These are phyloP conservation scores for Parietichytrium sp. DNA, from an alignment of 108 stramenopile species.

Conservation along the genomic window DNA sequence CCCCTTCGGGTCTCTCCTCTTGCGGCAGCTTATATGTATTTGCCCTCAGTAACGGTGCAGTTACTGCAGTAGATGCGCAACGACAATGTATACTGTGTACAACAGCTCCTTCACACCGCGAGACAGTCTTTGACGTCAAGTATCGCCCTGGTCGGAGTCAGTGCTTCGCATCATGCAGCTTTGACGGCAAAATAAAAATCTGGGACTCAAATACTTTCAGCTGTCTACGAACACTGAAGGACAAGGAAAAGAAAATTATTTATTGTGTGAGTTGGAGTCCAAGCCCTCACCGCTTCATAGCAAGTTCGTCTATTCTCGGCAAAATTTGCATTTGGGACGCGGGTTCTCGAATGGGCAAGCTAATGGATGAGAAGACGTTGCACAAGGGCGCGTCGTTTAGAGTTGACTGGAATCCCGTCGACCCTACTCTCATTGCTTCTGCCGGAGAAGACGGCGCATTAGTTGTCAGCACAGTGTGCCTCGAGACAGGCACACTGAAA, in stretches of 20 bases:
- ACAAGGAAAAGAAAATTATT: slow-evolving; percentile 6
- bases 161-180: background rate
- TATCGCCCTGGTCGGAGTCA: background rate
- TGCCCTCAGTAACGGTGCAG: background rate
- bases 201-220: background rate
- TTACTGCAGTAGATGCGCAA: background rate
- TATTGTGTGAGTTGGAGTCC: background rate
- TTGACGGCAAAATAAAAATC: background rate
- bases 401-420: background rate
- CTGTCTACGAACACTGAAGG: background rate
- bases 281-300: background rate
- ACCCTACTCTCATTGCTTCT: background rate
- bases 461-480: background rate
- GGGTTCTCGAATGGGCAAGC: background rate
- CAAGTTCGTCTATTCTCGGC: background rate
- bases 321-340: background rate
- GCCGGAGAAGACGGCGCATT: background rate
- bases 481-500: background rate
- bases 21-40: background rate
- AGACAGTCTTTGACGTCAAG: slow-evolving; percentile 30
- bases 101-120: slow-evolving; percentile 1
- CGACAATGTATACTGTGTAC: background rate
- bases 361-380: background rate
- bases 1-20: background rate
- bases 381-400: background rate